Evolutionary conservation across 2,329 filamentous ascomycete genomes (phyloP).

Genomic region (Botrytis fragariae): DNA sequence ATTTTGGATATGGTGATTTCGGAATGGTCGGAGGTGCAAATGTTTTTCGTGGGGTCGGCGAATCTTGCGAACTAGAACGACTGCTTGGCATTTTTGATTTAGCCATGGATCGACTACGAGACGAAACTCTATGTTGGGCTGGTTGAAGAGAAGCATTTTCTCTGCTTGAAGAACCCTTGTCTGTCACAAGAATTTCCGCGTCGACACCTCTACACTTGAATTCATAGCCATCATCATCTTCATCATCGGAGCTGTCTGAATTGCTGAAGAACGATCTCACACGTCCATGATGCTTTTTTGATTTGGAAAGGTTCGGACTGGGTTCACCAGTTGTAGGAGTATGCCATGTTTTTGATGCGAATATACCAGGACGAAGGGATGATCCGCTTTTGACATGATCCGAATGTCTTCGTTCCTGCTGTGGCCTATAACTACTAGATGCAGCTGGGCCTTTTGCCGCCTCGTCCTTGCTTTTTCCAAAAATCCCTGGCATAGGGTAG

Average conservation of each 20-base stretch:
- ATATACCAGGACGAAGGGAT: not conserved
- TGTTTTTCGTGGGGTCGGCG: not conserved
- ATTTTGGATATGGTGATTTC: not conserved
- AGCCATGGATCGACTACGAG: not conserved
- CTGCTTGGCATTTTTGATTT: not conserved
- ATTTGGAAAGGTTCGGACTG: not conserved
- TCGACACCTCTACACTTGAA: not conserved
- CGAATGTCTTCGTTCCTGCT: not conserved
- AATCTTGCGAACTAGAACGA: not conserved
- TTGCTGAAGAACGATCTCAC: not conserved
- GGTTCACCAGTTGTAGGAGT: too few relatives aligned
- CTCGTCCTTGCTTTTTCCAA: not conserved
- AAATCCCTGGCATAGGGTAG: not conserved
- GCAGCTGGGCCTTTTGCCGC: not conserved
- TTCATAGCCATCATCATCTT: not conserved
- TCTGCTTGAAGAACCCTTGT: not conserved
- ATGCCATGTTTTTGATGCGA: not conserved
- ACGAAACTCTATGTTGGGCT: not conserved
- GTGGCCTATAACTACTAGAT: not conserved
- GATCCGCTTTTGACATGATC: not conserved
- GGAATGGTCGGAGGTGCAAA: accelerated
- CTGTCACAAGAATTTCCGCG: not conserved
- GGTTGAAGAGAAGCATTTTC: too few relatives aligned
- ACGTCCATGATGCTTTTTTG: not conserved
- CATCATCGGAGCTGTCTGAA: not conserved